Percentiles rank a stretch among this genome's conserved stretches.
phyloP scores from a whole-genome alignment of 192 early-diverging fungal genomes.

The Coemansia sp. region DNA sequence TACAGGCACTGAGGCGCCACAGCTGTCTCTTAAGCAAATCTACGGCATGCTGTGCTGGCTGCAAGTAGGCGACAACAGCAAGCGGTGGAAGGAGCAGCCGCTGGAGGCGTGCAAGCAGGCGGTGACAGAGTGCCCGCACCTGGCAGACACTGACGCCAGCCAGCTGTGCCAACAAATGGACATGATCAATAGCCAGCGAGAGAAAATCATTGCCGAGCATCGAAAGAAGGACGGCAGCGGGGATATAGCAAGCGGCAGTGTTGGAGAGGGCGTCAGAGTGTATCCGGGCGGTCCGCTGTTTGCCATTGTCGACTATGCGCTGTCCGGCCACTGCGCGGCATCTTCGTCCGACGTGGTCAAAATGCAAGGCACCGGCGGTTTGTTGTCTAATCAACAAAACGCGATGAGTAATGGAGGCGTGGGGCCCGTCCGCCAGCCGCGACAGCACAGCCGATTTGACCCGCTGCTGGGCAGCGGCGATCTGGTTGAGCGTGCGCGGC shows the following conservation, averaged over 20 bases:
- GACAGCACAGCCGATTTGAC: background rate
- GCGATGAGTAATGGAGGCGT: no score
- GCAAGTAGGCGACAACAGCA: conserved; percentile 15
- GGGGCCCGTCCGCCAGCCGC: background rate
- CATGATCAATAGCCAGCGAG: background rate
- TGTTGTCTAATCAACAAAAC: background rate
- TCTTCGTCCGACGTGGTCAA: background rate
- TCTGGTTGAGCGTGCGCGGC: conserved; percentile 8
- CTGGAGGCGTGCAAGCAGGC: conserved; percentile 17
- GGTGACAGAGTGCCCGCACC: conserved; percentile 17
- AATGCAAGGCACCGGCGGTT: background rate
- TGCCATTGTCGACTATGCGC: conserved; percentile 18
- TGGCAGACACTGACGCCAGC: conserved; percentile 5
- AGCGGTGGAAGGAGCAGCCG: conserved; percentile 12
- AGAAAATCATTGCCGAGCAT: conserved; percentile 7
- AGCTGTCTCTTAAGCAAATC: conserved; percentile 25
- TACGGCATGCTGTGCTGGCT: conserved; percentile 46
- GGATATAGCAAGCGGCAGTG: conserved; percentile 4
- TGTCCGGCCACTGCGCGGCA: conserved; percentile 3
- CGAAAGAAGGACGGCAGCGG: no score
- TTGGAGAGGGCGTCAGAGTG: conserved; percentile 21
- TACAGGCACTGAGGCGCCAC: background rate
- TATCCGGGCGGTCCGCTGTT: conserved; percentile 32
- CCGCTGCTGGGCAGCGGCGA: background rate
- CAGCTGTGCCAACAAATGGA: conserved; percentile 2